Percentiles rank a stretch among this genome's conserved stretches.
Evolutionary conservation across 1,284 basidiomycete species (phyloP).

Genomic region (Pseudozyma flocculosa): DNA sequence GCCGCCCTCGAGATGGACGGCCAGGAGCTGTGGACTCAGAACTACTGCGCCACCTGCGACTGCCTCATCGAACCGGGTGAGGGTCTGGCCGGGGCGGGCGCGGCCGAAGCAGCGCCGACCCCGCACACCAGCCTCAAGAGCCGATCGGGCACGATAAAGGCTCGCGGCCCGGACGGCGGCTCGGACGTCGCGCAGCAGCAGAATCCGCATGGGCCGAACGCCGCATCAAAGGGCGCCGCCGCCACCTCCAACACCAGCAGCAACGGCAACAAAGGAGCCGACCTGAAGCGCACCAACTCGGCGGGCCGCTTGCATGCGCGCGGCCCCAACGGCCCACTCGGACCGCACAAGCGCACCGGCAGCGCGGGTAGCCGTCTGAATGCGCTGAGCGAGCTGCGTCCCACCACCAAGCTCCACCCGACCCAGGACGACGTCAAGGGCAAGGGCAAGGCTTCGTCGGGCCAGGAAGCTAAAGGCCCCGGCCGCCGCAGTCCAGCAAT

Average conservation of each 20-base stretch:
- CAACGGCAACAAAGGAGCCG: background rate
- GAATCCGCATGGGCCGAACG: too few relatives aligned
- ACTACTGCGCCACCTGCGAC: constrained; percentile 48
- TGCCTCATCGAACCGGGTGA: constrained; percentile 49
- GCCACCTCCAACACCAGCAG: background rate
- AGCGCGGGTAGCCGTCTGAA: constrained; percentile 45
- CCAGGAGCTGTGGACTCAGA: constrained; percentile 49
- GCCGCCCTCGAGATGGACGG: constrained; percentile 51
- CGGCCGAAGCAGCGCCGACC: background rate
- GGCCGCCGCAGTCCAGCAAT: constrained; percentile 24
- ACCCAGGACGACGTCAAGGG: constrained; percentile 21
- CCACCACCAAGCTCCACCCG: constrained; percentile 40
- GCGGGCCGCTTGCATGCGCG: constrained; percentile 44
- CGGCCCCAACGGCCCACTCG: constrained; percentile 22
- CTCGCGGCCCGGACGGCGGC: constrained; percentile 10
- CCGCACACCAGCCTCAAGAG: constrained; percentile 34
- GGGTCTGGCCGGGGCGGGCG: constrained; percentile 24
- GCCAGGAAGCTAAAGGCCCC: constrained; percentile 2
- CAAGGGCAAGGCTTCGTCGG: constrained; percentile 11
- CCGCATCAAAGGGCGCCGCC: too few relatives aligned
- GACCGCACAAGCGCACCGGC: constrained; percentile 42
- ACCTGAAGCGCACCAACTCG: constrained; percentile 39
- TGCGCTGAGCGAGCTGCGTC: constrained; percentile 48
- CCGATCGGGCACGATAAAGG: constrained; percentile 42
- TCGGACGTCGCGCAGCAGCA: too few relatives aligned